Conservation (phyloP, 2,329 filamentous ascomycete species). For the Colletotrichum nymphaeae region DNA sequence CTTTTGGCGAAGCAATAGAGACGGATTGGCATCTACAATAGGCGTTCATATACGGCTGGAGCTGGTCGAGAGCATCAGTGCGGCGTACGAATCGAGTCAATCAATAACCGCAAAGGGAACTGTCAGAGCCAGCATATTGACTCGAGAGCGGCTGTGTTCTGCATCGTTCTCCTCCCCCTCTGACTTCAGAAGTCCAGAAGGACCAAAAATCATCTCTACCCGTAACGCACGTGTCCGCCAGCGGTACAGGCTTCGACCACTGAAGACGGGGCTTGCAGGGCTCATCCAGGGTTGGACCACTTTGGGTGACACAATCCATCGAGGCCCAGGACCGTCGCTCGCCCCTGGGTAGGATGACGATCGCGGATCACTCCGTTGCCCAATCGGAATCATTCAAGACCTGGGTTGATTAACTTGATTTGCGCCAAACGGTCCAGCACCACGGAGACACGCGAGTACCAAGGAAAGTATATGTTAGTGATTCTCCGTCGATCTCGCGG, state of each 20-base stretch:
- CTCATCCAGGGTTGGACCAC: slow-evolving; percentile 5
- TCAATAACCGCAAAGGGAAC: neutral
- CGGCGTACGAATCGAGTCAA: neutral
- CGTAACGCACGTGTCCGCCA: slow-evolving; percentile 26
- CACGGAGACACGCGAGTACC: neutral
- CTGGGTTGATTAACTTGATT: neutral
- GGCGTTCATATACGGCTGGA: neutral
- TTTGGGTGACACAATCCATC: slow-evolving; percentile 31
- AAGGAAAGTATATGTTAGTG: neutral
- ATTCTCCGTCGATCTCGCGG: slow-evolving; percentile 9
- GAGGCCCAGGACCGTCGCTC: neutral
- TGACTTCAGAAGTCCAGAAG: neutral
- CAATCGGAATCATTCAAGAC: slow-evolving; percentile 33
- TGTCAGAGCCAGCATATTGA: slow-evolving; percentile 19
- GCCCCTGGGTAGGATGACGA: slow-evolving; percentile 9
- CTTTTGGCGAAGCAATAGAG: neutral
- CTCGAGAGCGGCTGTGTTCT: slow-evolving; percentile 9
- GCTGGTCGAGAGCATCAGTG: neutral
- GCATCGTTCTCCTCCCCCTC: neutral
- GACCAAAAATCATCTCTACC: slow-evolving; percentile 5
- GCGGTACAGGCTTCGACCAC: neutral
- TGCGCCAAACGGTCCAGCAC: neutral
- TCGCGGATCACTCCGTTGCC: neutral
- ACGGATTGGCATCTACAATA: neutral
- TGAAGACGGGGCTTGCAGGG: neutral